phyloP scores from a whole-genome alignment of 495 filamentous ascomycete species.

The Aspergillus funiculosus region DNA sequence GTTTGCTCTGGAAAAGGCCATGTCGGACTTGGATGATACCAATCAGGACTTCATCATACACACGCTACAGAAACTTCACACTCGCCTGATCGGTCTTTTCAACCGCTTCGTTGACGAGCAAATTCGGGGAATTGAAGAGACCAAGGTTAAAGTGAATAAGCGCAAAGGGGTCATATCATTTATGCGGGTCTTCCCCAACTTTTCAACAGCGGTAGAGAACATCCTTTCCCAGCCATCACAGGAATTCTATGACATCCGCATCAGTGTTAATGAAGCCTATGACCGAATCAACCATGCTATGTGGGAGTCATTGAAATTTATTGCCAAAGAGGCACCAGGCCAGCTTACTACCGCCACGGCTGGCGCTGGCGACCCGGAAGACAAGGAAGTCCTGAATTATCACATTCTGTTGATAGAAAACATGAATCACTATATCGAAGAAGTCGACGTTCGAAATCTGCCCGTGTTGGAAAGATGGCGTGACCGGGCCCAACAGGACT shows the following conservation, averaged over 20 bases:
- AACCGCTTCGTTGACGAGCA: conserved; percentile 90
- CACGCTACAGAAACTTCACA: conserved; percentile 71
- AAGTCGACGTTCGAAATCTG: conserved; percentile 70
- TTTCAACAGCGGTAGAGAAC: conserved; percentile 72
- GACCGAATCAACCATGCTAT: conserved; percentile 85
- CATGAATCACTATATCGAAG: conserved; percentile 95
- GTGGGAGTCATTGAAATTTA: conserved; percentile 94
- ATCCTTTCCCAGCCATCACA: conserved; percentile 58
- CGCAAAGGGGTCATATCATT: conserved; percentile 93
- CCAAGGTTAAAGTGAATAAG: conserved; percentile 99
- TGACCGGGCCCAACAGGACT: conserved; percentile 66
- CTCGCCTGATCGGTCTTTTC: conserved; percentile 69
- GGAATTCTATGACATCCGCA: conserved; percentile 58
- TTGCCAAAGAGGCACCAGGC: conserved; percentile 84
- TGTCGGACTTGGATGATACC: conserved; percentile 71
- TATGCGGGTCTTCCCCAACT: conserved; percentile 86
- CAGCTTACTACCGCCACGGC: conserved; percentile 47
- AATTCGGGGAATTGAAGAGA: conserved; percentile 91
- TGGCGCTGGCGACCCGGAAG: conserved; percentile 62
- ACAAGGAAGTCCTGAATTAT: conserved; percentile 93
- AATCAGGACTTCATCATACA: conserved; percentile 87
- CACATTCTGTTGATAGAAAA: conserved; percentile 97
- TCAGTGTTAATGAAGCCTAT: conserved; percentile 81
- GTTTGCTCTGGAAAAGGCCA: conserved; percentile 68
- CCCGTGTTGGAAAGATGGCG: conserved; percentile 76